Evolutionary conservation across 306 rosid species (phyloP).

Genomic region (Dalbergia oliveri): DNA sequence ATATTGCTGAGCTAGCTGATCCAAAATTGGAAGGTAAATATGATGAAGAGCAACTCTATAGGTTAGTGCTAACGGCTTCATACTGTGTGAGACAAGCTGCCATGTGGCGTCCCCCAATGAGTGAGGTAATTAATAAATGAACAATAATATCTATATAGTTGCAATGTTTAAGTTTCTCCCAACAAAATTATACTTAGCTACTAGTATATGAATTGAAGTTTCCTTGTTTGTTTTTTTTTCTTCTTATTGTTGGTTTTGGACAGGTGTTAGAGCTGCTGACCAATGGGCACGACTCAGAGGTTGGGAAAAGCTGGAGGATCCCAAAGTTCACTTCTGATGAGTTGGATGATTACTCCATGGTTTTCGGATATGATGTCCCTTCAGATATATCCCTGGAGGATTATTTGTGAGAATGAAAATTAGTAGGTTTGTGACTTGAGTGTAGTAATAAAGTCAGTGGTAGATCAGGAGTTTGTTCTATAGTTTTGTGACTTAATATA

Average conservation of each 20-base stretch:
- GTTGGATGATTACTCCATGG: conserved; percentile 89
- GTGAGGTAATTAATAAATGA: conserved; percentile 60
- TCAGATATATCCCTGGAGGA: conserved; percentile 66
- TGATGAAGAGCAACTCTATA: conserved; percentile 68
- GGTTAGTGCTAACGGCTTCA: conserved; percentile 78
- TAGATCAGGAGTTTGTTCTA: conserved; percentile 30
- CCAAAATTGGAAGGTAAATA: conserved; percentile 74
- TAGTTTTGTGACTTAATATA: conserved; percentile 38
- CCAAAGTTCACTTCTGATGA: conserved; percentile 83
- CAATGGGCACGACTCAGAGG: conserved; percentile 63
- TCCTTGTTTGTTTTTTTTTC: not conserved
- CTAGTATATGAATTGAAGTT: not conserved
- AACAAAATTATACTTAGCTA: not conserved
- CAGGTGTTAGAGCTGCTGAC: conserved; percentile 81
- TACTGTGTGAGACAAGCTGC: conserved; percentile 85
- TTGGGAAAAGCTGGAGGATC: conserved; percentile 70
- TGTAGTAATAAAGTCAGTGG: conserved; percentile 21
- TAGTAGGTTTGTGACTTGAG: conserved; percentile 20
- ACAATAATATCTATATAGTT: not conserved
- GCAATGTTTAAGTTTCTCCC: not conserved
- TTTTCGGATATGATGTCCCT: conserved; percentile 81
- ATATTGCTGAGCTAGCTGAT: conserved; percentile 73
- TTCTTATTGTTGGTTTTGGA: not conserved
- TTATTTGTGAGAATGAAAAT: conserved; percentile 48
- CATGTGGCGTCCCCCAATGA: conserved; percentile 78